Evolutionary conservation across 805 yeast genomes (phyloP), one percentile per base, ranked within the genome.

Genomic region (Cyberlindnera amylophila): DNA sequence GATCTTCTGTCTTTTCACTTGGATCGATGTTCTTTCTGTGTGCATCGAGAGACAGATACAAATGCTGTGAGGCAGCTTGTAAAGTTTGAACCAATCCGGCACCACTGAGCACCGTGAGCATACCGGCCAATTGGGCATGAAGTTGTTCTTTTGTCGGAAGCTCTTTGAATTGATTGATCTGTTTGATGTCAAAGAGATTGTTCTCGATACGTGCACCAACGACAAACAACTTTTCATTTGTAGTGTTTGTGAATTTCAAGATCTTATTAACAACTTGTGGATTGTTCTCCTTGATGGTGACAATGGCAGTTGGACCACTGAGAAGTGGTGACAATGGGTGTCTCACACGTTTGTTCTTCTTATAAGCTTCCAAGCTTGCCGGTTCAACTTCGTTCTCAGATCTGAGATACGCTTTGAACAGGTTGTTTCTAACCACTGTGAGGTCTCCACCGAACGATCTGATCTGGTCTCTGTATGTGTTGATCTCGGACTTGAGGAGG

Each of bases 171-270:
- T 70, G 54, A 33, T 75, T 69, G 37, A 90, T 64, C 42, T 79
- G 71, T 1, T 65, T 66, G 21, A 75, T 50, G 52, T 79, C 77
- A 53, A 72, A 71, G 13, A 79, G 68, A 10, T 72, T 70, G 17
- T 72, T 71, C 49, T 88, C 95, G 27, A 91, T 71, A 54, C 80
- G 79, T 24, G 96, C 98, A 32, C 97, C 99, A 47, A 91, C 73
- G 33, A 93, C 65, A 45, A 90, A 77, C 51, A 93, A 67, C 59
- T 79, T 79, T 55, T 88, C 96, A 55, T 78, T 79, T 32, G 82
- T 75, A 32, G 71, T 61, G 51, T 79, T 81, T 37, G 89, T 59
- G 23, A 79, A 60, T 55, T 77, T 82, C 53, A 86, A 64, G 4
- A 86, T 77, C 41, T 71, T 69, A 23, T 76, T 75, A 10, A 90